These are phyloP conservation scores for Candolleomyces aberdarensis DNA, from an alignment of 768 basidiomycete genomes.

Conservation along the genomic window DNA sequence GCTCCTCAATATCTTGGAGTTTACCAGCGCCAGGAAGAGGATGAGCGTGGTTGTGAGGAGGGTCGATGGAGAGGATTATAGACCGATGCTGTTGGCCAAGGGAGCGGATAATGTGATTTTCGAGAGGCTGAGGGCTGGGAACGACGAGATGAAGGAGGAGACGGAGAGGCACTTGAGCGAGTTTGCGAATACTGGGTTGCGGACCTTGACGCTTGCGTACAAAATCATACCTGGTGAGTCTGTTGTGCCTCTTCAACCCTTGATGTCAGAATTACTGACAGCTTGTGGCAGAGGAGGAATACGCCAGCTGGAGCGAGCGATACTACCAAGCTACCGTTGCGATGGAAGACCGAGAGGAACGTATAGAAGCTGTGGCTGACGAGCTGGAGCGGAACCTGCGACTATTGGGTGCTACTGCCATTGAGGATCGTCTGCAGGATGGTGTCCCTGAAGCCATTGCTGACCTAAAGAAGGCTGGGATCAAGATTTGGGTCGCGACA, in stretches of 20 bases:
- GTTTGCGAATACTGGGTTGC: constrained; percentile 82
- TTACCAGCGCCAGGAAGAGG: constrained; percentile 87
- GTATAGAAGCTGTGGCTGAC: constrained; percentile 72
- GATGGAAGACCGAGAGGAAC: constrained; percentile 74
- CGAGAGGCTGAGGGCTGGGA: constrained; percentile 70
- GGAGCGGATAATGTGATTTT: constrained; percentile 97
- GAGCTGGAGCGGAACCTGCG: constrained; percentile 78
- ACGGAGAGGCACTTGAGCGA: constrained; percentile 82
- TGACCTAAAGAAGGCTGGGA: constrained; percentile 91
- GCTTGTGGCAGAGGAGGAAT: constrained; percentile 57
- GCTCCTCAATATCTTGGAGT: constrained; percentile 89
- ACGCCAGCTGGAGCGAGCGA: constrained; percentile 69
- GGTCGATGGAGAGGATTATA: constrained; percentile 47
- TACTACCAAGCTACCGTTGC: constrained; percentile 79
- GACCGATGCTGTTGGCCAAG: constrained; percentile 76
- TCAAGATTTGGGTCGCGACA: constrained; percentile 97
- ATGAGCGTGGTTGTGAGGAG: constrained; percentile 91
- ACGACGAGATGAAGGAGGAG: constrained; percentile 59
- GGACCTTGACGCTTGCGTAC: constrained; percentile 92
- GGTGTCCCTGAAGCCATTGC: constrained; percentile 96
- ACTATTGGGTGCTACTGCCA: constrained; percentile 91
- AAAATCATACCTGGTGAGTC: constrained; percentile 66
- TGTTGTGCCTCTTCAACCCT: constrained; percentile 1
- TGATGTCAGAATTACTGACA: background rate
- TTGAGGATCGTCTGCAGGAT: constrained; percentile 94